A percentile compares a stretch with the other conserved stretches of the same genome.
Evolutionary conservation across 2,329 filamentous ascomycete species (phyloP).

Genomic region (Aspergillus ibericus): DNA sequence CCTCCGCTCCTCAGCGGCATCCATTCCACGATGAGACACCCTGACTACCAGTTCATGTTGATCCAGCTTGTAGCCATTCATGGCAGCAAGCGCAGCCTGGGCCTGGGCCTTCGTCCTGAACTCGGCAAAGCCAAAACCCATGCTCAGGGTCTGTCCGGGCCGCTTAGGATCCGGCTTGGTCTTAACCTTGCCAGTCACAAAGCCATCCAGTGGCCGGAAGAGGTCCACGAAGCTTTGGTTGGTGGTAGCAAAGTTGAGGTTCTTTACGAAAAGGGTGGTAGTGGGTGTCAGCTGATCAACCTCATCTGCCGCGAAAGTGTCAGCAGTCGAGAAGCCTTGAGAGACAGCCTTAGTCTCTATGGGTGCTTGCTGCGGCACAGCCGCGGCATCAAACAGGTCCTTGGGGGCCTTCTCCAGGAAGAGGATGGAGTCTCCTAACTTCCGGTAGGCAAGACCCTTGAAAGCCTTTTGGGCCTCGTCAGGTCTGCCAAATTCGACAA

Average conservation of each 20-base stretch:
- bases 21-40: slow-evolving; percentile 80
- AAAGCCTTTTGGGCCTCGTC: slow-evolving; percentile 83
- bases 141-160: slow-evolving; percentile 82
- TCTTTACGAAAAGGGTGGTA: slow-evolving; percentile 87
- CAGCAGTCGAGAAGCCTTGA: slow-evolving; percentile 45
- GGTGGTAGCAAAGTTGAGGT: slow-evolving; percentile 88
- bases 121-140: slow-evolving; percentile 96
- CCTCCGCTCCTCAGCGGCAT: slow-evolving; percentile 83
- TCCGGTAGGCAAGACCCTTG: slow-evolving; percentile 79
- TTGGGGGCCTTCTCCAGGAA: slow-evolving; percentile 93
- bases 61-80: slow-evolving; percentile 87
- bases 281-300: slow-evolving; percentile 54
- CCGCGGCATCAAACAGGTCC: slow-evolving; percentile 63
- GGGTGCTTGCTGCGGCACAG: slow-evolving; percentile 30
- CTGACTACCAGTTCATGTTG: slow-evolving; percentile 82
- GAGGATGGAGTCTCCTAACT: slow-evolving; percentile 85
- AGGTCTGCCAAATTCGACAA: slow-evolving; percentile 80
- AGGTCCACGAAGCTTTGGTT: slow-evolving; percentile 71
- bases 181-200: slow-evolving; percentile 85
- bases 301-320: slow-evolving; percentile 45
- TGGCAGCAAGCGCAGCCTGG: slow-evolving; percentile 74
- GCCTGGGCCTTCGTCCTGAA: slow-evolving; percentile 78
- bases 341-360: slow-evolving; percentile 33
- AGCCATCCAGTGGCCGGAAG: slow-evolving; percentile 81
- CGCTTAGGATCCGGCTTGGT: slow-evolving; percentile 92